Evolutionary conservation across 23 red algal species (phyloP).

Genomic region (Gracilaria domingensis): DNA sequence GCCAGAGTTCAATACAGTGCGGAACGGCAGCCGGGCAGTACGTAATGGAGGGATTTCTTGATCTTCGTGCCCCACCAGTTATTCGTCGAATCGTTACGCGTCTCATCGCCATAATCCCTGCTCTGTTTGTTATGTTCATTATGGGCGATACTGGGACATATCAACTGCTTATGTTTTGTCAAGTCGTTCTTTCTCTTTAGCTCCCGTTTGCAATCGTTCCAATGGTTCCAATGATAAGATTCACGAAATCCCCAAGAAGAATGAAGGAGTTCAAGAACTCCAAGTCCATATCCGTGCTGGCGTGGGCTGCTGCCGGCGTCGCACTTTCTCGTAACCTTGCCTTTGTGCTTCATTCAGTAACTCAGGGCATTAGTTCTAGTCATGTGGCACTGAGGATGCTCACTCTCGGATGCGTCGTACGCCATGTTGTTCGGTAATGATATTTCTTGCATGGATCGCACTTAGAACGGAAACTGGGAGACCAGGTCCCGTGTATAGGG

Average conservation of each 20-base stretch:
- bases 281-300: conserved; percentile 18
- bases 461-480: conserved; percentile 63
- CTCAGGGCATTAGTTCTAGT: conserved; percentile 35
- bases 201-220: conserved; percentile 96
- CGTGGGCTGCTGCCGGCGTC: conserved; percentile 80
- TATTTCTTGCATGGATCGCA: conserved; percentile 77
- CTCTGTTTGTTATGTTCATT: conserved; percentile 69
- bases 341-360: conserved; percentile 52
- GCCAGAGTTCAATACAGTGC: conserved; percentile 84
- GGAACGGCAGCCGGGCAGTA: conserved; percentile 93
- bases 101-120: conserved; percentile 84
- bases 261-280: conserved; percentile 88
- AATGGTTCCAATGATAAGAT: conserved; percentile 93
- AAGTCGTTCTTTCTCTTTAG: conserved; percentile 93
- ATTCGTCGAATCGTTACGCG: conserved; percentile 84
- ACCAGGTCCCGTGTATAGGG: conserved; percentile 42
- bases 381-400: conserved; percentile 27
- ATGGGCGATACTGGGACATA: conserved; percentile 87
- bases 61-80: conserved; percentile 73
- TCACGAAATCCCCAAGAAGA: conserved; percentile 60
- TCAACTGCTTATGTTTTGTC: conserved; percentile 84
- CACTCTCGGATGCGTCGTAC: conserved; percentile 3
- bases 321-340: conserved; percentile 81
- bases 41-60: conserved; percentile 98
- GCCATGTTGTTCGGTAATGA: conserved; percentile 36